Base-by-base conservation (phyloP, 2,329 filamentous ascomycete genomes). In the Aspergillus quadrilineatus region DNA sequence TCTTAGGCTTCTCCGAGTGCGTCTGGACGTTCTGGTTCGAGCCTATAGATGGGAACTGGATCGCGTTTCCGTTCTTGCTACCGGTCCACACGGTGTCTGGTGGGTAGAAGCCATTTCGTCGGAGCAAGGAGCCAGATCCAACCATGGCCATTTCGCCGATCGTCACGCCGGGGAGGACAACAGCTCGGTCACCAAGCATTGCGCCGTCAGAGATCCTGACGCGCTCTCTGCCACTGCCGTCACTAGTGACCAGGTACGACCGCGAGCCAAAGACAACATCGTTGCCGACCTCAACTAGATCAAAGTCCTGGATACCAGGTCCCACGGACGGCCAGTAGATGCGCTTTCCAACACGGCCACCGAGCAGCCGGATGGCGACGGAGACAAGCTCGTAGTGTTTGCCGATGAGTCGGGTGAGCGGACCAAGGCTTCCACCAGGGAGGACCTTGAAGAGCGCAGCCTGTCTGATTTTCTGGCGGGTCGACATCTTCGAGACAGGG, bases 201-300 rank as follows among this genome's bases (percentile, higher is more conserved):
- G 80, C 76, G 1, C 78, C 71, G 55, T 80, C 75, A 6, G 71
- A 67, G 48, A 85, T 77, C 10, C 68, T 73, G 46, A 85, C 73
- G 7, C 63, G 70, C 12, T 80, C 79, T 9, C 78, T 80, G 0
- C 82, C 79, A 22, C 65, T 69, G 2, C 76, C 79, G 63, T 85
- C 82, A 0, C 80, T 80, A 1, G 80, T 84, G 30, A 84, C 67
- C 0, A 85, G 63, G 55, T 82, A 77, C 3, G 81, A 79, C 2
- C 81, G 76, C 10, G 81, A 84, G 0, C 82, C 82, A 59, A 85
- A 85, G 8, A 85, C 81, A n/a, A 85, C 82, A 65, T 85, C 79
- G 55, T 84, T 77, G 8, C 82, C 82, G 58, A 85, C 73, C 26
- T 84, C 77, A 9, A 85, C 63, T 1, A 84, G 70, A 58, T 83